phyloP scores from a whole-genome alignment of 148 eudicot species.

The Rhododendron simsii region DNA sequence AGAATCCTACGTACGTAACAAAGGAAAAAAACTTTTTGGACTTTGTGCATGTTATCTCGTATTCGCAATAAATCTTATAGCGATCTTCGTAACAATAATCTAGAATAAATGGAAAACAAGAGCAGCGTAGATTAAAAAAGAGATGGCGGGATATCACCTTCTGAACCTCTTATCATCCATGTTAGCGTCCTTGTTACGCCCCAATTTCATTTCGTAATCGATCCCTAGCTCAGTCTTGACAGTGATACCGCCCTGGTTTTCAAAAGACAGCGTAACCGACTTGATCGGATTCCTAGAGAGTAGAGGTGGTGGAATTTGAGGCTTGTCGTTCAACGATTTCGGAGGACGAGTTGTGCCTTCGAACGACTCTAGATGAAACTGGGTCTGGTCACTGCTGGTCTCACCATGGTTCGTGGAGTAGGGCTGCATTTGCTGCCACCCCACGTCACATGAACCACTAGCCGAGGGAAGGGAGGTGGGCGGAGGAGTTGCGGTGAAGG shows the following conservation, averaged over 20 bases:
- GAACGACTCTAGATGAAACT: not conserved
- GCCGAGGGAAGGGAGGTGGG: not conserved
- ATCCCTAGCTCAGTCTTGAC: slow-evolving; percentile 12
- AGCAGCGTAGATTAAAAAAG: not conserved
- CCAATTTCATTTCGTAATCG: slow-evolving; percentile 14
- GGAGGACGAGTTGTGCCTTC: not conserved
- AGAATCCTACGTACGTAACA: slow-evolving; percentile 9
- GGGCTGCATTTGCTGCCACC: not conserved
- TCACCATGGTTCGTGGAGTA: not conserved
- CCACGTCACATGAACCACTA: not conserved
- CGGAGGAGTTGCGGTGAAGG: not conserved
- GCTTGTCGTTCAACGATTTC: not conserved
- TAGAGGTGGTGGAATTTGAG: not conserved
- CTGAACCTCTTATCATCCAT: slow-evolving; percentile 8
- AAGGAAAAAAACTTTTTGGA: not conserved
- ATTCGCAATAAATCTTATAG: not conserved
- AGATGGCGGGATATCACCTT: slow-evolving; percentile 10
- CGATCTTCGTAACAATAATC: not conserved
- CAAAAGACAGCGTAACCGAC: not conserved
- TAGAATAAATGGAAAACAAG: not conserved
- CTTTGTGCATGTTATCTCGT: not conserved
- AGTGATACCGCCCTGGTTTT: not conserved
- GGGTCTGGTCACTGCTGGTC: not conserved
- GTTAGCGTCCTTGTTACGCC: slow-evolving; percentile 9
- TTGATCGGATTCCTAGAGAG: not conserved